phyloP scores from a whole-genome alignment of 2,329 filamentous ascomycete species.

The Drechslera avenae region DNA sequence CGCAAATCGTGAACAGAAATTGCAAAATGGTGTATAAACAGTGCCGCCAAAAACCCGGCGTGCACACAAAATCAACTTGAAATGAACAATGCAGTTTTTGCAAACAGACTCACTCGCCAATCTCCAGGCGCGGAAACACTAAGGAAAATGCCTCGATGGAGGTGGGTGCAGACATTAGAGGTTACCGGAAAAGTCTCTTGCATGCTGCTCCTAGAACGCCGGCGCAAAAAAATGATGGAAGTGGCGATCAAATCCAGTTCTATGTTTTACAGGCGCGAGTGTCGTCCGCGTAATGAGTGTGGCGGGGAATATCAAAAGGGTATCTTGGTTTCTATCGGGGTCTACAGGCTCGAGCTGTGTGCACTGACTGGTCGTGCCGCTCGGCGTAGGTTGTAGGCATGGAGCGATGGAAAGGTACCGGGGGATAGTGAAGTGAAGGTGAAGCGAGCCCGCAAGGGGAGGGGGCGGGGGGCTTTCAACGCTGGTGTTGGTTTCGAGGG shows the following conservation, averaged over 20 bases:
- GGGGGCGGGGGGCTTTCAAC: constrained; percentile 42
- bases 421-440: constrained; percentile 12
- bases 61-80: constrained; percentile 19
- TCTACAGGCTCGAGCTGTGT: constrained; percentile 22
- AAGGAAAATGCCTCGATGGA: constrained; percentile 32
- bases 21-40: constrained; percentile 42
- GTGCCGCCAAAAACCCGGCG: constrained; percentile 28
- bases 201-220: constrained; percentile 42
- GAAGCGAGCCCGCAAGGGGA: constrained; percentile 5
- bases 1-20: constrained; percentile 28
- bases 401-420: constrained; percentile 11
- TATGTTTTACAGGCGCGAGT: constrained; percentile 42
- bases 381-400: constrained; percentile 20
- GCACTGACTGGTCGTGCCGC: constrained; percentile 14
- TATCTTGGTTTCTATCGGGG: constrained; percentile 16
- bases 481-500: constrained; percentile 46
- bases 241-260: constrained; percentile 30
- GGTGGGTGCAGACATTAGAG: constrained; percentile 43
- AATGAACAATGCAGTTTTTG: constrained; percentile 26
- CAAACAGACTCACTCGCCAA: constrained; percentile 15
- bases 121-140: constrained; percentile 31
- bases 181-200: constrained; percentile 36
- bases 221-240: constrained; percentile 33
- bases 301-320: constrained; percentile 22
- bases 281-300: constrained; percentile 26